Base-by-base conservation (phyloP, 1,139 yeast genomes). In the Pichia sp. region DNA sequence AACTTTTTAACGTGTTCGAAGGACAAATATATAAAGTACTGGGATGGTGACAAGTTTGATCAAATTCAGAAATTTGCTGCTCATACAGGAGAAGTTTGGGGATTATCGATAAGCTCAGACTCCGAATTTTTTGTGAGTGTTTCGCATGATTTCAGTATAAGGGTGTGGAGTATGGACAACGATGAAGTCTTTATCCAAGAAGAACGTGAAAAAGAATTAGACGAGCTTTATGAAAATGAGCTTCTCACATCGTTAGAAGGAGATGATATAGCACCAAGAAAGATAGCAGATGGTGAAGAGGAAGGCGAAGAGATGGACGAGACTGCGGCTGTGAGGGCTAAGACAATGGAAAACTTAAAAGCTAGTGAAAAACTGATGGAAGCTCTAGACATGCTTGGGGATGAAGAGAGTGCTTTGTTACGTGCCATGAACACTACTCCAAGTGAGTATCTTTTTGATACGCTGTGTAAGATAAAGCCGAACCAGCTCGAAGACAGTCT, bases 11-110 rank as follows among this genome's bases (percentile, higher is more conserved):
- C 96, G 49, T 83, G 90, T 54, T 85, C 95, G 46, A 93, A 93
- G 67, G 99, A 93, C 69, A 91, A 89, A 13, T 70, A 85, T 58
- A 79, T 93, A 53, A 93, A 95, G 70, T 90, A 89, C 68, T 93
- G 99, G 99, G 99, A 93, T 69, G 99, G 98, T 59, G 96, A 88
- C 64, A 93, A 93, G 70, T 93, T 93, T 68, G 97, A 89, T 62
- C 87, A 95, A 68, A 81, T 93, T 58, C 98, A 93, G 68, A 87
- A 86, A 64, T 73, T 91, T 45, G 79, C 87, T 3, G 95, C 87
- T 1, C 99, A 95, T 67, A 96, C 90, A 57, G 80, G 89, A 55
- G 98, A 93, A 70, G 95, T 93, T 23, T 93, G 98, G 98, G 80
- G 91, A 49, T 69, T 95, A 53, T 85, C 93, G 22, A 79, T 90